These are phyloP conservation scores for Candida pseudoglaebosa DNA, from an alignment of 805 yeast species.

Conservation along the genomic window DNA sequence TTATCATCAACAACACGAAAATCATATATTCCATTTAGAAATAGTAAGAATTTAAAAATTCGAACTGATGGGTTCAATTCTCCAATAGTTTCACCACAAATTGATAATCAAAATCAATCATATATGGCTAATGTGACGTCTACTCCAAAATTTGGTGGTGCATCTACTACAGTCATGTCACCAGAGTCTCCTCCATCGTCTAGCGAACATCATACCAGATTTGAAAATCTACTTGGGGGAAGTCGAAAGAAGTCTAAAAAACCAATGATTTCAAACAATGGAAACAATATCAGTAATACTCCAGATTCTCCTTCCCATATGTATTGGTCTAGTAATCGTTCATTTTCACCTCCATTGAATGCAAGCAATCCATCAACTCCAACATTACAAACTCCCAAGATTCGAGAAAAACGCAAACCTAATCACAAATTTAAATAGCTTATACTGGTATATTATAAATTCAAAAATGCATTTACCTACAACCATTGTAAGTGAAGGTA, in stretches of 20 bases:
- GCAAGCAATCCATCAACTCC: slow-evolving; percentile 5
- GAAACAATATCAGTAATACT: slow-evolving; percentile 6
- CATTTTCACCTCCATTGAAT: not conserved
- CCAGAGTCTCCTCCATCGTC: slow-evolving; percentile 2
- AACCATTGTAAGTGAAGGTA: no score
- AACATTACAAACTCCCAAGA: slow-evolving; percentile 2
- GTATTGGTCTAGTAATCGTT: slow-evolving; percentile 1
- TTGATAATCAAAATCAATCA: slow-evolving; percentile 14
- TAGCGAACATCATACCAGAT: slow-evolving; percentile 18
- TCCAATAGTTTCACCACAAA: slow-evolving; percentile 17
- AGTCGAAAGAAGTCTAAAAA: slow-evolving; percentile 21
- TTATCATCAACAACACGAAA: slow-evolving; percentile 17
- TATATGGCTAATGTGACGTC: slow-evolving; percentile 12
- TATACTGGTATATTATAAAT: not conserved
- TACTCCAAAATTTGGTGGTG: slow-evolving; percentile 6
- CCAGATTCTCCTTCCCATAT: slow-evolving; percentile 11
- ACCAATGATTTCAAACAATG: slow-evolving; percentile 8
- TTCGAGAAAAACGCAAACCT: slow-evolving; percentile 15
- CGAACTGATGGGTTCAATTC: slow-evolving; percentile 21
- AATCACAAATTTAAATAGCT: slow-evolving; percentile 19
- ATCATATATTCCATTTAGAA: slow-evolving; percentile 41
- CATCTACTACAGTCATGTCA: slow-evolving; percentile 4
- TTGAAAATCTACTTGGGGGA: slow-evolving; percentile 24
- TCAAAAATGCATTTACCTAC: no score
- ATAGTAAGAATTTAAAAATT: slow-evolving; percentile 19